These are phyloP conservation scores for Trichaptum fuscoviolaceum DNA, from an alignment of 768 basidiomycete species.

Conservation along the genomic window DNA sequence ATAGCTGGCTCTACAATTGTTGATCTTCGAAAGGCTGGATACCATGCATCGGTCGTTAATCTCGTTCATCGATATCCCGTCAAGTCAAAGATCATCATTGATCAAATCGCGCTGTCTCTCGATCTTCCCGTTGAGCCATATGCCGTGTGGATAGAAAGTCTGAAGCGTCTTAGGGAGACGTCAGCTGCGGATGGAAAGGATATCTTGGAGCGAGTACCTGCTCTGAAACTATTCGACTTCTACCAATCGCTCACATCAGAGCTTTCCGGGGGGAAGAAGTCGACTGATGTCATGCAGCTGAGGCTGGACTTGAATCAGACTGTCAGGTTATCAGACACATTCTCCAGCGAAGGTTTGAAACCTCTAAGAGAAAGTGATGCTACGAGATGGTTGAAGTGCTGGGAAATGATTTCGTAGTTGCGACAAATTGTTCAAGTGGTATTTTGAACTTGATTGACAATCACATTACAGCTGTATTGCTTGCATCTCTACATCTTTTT, in stretches of 20 bases:
- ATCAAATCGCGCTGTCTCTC: constrained; percentile 13
- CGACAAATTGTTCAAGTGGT: too few relatives aligned
- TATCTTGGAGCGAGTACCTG: background rate
- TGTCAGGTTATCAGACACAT: background rate
- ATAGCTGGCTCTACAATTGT: constrained; percentile 19
- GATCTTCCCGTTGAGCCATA: constrained; percentile 22
- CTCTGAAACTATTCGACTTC: background rate
- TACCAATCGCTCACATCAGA: background rate
- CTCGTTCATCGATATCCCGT: constrained; percentile 22
- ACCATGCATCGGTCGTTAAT: constrained; percentile 12
- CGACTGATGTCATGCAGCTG: background rate
- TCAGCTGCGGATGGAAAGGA: background rate
- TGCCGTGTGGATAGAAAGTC: constrained; percentile 18
- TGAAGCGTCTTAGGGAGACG: background rate
- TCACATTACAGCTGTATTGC: too few relatives aligned
- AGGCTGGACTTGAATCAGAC: background rate
- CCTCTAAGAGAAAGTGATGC: background rate
- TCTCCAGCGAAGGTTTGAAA: background rate
- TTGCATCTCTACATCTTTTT: too few relatives aligned
- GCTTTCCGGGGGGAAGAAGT: background rate
- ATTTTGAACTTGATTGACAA: too few relatives aligned
- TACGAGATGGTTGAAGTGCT: background rate
- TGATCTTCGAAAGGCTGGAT: constrained; percentile 18
- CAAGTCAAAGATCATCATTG: constrained; percentile 13
- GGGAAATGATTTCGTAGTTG: too few relatives aligned